Evolutionary conservation across 495 filamentous ascomycete species (phyloP), one percentile per base, ranked within the genome.

Genomic region (Penicillium soppii): DNA sequence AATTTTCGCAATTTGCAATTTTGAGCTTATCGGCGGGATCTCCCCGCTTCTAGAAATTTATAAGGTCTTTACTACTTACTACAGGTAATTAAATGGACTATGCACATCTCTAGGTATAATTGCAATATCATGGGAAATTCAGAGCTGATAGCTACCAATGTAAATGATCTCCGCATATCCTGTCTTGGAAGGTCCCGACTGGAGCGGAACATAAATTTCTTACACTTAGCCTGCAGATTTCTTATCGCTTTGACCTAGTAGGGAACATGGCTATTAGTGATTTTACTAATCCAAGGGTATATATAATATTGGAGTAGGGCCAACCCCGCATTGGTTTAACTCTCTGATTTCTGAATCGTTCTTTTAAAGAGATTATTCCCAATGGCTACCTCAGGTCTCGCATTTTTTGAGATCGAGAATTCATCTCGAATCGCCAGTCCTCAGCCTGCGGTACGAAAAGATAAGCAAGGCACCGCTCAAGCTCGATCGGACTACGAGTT

Each of bases 381-480:
- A 4, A 75, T 73, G 68, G 54, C 61, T n/a, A 15, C 64, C 3
- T 57, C 62, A 5, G 30, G 51, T 16, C 50, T 74, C 29, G 49
- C 64, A 8, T 54, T 76, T 6, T 19, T 76, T 7, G 55, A 71
- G 4, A 59, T 77, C 30, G 67, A 74, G 22, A 63, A 60, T 50
- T 62, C 56, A 2, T 23, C 58, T 44, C 58, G 41, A 0, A 56
- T 71, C 49, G 45, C 60, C n/a, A 65, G 52, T 16, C 67, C 71
- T 12, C 67, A 66, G 10, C 53, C 61, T 7, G 65, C 63, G 16
- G 52, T 71, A 30, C 61, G 53, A 22, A 70, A 66, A 49, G 57
- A 72, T 37, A 52, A 63, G 44, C 64, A 63, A 50, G 61, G 52
- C 17, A 50, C 58, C 20, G 45, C 65, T 10, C 60, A 56, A 22